phyloP scores from a whole-genome alignment of 257 asterid genomes.

The Fraxinus pennsylvanica region DNA sequence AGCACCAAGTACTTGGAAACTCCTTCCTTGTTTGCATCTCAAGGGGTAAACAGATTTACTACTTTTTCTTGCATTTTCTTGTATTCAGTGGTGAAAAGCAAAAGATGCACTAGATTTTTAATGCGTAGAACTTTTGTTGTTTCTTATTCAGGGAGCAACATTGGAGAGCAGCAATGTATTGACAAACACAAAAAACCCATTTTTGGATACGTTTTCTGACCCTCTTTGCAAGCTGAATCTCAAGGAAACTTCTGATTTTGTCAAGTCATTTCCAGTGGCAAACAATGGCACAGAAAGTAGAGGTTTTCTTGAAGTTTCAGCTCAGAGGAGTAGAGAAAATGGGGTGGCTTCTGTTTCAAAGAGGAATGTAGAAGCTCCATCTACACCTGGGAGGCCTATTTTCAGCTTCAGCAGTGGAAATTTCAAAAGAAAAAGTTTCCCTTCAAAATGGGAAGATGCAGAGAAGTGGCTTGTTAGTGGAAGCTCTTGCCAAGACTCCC shows the following conservation, averaged over 20 bases:
- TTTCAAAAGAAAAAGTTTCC: slow-evolving; percentile 61
- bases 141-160: slow-evolving; percentile 48
- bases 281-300: slow-evolving; percentile 34
- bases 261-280: slow-evolving; percentile 60
- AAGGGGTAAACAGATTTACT: slow-evolving; percentile 35
- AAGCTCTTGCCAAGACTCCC: slow-evolving; percentile 61
- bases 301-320: slow-evolving; percentile 44
- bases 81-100: neutral
- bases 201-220: slow-evolving; percentile 56
- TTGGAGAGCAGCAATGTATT: slow-evolving; percentile 42
- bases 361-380: slow-evolving; percentile 77
- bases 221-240: slow-evolving; percentile 84
- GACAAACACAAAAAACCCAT: slow-evolving; percentile 49
- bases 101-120: neutral
- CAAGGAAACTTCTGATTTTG: slow-evolving; percentile 84
- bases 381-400: slow-evolving; percentile 96
- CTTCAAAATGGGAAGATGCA: slow-evolving; percentile 99
- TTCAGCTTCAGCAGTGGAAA: slow-evolving; percentile 81
- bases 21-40: slow-evolving; percentile 54
- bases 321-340: slow-evolving; percentile 35
- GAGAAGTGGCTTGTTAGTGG: slow-evolving; percentile 89
- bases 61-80: slow-evolving; percentile 2
- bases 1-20: slow-evolving; percentile 48
- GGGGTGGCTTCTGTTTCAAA: slow-evolving; percentile 39
- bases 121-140: neutral